Conservation (phyloP, 2,329 filamentous ascomycete species). For the Teratosphaeria viscida region DNA sequence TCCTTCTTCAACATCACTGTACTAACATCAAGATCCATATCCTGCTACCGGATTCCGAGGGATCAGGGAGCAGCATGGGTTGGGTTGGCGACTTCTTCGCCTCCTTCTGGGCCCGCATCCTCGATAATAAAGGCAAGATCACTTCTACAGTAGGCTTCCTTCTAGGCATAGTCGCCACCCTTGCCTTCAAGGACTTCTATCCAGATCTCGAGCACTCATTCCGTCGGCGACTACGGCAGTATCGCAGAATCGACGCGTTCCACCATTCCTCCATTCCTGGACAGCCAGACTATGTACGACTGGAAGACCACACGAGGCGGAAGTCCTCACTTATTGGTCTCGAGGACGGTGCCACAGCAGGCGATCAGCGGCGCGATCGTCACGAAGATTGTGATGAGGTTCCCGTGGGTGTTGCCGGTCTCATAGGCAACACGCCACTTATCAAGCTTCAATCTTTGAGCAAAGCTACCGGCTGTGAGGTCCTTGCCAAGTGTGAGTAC, state of each 20-base stretch:
- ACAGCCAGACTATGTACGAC: conserved; percentile 18
- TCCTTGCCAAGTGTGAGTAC: conserved; percentile 90
- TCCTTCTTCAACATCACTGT: too few species aligned
- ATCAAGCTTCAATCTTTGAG: conserved; percentile 78
- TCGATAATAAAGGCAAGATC: conserved; percentile 25
- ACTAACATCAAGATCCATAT: too few species aligned
- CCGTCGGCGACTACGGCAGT: conserved; percentile 31
- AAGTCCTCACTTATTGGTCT: conserved; percentile 10
- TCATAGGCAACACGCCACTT: conserved; percentile 87
- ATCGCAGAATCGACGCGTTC: conserved; percentile 13
- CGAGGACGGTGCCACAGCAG: conserved; percentile 17
- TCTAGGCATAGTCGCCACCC: conserved; percentile 63
- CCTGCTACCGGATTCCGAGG: too few species aligned
- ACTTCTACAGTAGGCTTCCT: conserved; percentile 44
- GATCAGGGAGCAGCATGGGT: conserved; percentile 1
- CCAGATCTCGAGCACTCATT: conserved; percentile 60
- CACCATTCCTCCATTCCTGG: conserved; percentile 8
- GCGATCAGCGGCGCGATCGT: conserved; percentile 3
- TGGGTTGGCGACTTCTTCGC: conserved; percentile 15
- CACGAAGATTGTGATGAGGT: conserved; percentile 31
- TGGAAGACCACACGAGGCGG: conserved; percentile 21
- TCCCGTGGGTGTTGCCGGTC: conserved; percentile 73
- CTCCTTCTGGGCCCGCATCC: conserved; percentile 19
- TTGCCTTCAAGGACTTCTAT: conserved; percentile 72
- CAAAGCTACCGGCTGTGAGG: conserved; percentile 74